Base-by-base conservation (phyloP, 805 yeast species). In the Pichia nanzhaoensis region DNA sequence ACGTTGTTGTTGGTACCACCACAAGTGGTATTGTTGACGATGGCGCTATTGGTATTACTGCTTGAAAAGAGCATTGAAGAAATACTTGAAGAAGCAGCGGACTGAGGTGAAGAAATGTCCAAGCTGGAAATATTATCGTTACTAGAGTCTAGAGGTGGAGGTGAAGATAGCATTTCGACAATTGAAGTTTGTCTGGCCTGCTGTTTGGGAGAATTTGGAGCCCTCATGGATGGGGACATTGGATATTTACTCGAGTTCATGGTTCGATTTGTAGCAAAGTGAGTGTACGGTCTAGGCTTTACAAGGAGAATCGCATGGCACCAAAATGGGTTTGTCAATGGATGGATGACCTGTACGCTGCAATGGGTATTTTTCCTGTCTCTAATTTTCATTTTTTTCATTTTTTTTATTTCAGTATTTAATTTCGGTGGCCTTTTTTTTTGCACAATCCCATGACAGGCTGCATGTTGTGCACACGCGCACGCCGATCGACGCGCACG, bases 121-220 rank as follows among this genome's bases (percentile, higher is more conserved):
- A 48, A 21, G 36, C 22, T 45, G 31, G 38, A 38, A 35, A 44
- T 51, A 39, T 16, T 37, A 9, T 45, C 54, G 13, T 13, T 39
- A 10, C 9, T 7, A 24, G 6, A 7, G 9, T 68, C 77, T 45
- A 82, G 60, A 2, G 82, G 84, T 2, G 91, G 93, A 0, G 93
- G 93, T 4, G 89, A 78, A 14, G 85, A 78, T 31, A 84, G 65
- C 67, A 84, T 65, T 59, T 84, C 91, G 35, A 81, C 91, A 40
- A 84, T 82, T 7, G 89, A 82, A 0, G 86, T 75, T 51, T 82
- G 79, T 51, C 80, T 67, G 14, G 69, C 58, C n/a, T 54, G 55
- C 12, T 64, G 58, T 10, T 52, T 47, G 1, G 63, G 59, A 13
- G 65, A 56, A 5, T 56, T 57, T 20, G 67, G 66, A 1, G 65